These are phyloP conservation scores for Neonectria neomacrospora DNA, from an alignment of 2,329 filamentous ascomycete species.

Conservation along the genomic window DNA sequence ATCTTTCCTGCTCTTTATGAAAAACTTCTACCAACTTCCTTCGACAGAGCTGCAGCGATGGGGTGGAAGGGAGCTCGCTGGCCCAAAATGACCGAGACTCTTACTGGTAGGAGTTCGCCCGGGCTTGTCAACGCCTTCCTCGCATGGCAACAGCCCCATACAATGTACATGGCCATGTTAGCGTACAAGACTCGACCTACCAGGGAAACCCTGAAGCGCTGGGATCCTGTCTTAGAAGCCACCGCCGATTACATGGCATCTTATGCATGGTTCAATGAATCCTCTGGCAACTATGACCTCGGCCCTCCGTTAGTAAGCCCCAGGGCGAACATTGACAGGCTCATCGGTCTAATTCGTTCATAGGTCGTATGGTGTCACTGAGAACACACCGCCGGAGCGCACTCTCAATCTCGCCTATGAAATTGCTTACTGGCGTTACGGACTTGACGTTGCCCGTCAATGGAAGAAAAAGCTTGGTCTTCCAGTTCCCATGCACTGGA, in stretches of 20 bases:
- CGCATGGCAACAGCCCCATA: conserved; percentile 70
- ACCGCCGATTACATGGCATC: conserved; percentile 70
- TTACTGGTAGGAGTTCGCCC: conserved; percentile 45
- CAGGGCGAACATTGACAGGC: not conserved
- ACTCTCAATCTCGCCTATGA: conserved; percentile 70
- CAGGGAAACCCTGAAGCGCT: conserved; percentile 57
- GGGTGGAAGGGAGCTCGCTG: conserved; percentile 57
- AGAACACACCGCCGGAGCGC: conserved; percentile 67
- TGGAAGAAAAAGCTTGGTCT: conserved; percentile 63
- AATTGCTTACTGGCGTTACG: conserved; percentile 70
- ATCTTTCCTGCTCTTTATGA: conserved; percentile 57
- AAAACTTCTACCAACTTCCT: conserved; percentile 55
- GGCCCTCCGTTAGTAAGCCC: conserved; percentile 50
- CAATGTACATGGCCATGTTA: conserved; percentile 68
- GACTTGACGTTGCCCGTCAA: conserved; percentile 61
- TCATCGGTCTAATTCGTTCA: not conserved
- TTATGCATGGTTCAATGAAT: conserved; percentile 65
- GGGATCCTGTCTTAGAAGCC: conserved; percentile 62
- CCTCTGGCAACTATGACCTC: conserved; percentile 62
- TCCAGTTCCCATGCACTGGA: conserved; percentile 58
- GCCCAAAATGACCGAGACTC: conserved; percentile 53
- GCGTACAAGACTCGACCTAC: conserved; percentile 44
- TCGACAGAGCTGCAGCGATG: conserved; percentile 51
- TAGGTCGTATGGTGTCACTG: conserved; percentile 57
- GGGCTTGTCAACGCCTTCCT: conserved; percentile 70